phyloP scores from a whole-genome alignment of 441 rosid species.

The Viola pubescens region DNA sequence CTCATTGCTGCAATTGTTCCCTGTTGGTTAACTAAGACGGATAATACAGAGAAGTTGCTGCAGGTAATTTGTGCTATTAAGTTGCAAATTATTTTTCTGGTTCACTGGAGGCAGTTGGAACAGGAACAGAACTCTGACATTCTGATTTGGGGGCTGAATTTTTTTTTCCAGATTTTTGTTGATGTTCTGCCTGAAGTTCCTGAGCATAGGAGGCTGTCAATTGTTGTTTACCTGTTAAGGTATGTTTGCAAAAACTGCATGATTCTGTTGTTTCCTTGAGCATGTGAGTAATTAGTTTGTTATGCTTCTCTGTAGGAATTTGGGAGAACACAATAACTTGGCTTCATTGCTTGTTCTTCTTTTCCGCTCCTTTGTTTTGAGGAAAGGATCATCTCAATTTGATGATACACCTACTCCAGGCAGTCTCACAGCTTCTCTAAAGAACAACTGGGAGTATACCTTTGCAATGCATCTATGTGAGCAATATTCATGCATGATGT shows the following conservation, averaged over 20 bases:
- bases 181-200: conserved; percentile 72
- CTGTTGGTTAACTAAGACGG: conserved; percentile 69
- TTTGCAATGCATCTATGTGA: conserved; percentile 72
- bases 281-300: conserved; percentile 17
- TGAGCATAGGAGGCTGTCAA: conserved; percentile 75
- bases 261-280: conserved; percentile 3
- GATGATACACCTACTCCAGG: conserved; percentile 26
- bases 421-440: conserved; percentile 28
- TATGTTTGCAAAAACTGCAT: conserved; percentile 21
- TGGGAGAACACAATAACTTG: conserved; percentile 77
- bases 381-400: conserved; percentile 42
- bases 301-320: conserved; percentile 44
- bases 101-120: conserved; percentile 5
- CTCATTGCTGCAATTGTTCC: conserved; percentile 81
- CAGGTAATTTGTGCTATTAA: conserved; percentile 41
- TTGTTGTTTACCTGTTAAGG: conserved; percentile 75
- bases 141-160: conserved; percentile 15
- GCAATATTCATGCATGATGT: conserved; percentile 67
- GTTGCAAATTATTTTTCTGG: background rate
- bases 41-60: conserved; percentile 50
- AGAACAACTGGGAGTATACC: conserved; percentile 78
- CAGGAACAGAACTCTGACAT: conserved; percentile 7
- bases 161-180: conserved; percentile 61
- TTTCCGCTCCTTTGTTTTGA: conserved; percentile 55
- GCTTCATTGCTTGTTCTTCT: conserved; percentile 75